A percentile compares a stretch with the other conserved stretches of the same genome.
Evolutionary conservation across 371 early-diverging fungal species (phyloP).

Genomic region (Mortierella sp.): DNA sequence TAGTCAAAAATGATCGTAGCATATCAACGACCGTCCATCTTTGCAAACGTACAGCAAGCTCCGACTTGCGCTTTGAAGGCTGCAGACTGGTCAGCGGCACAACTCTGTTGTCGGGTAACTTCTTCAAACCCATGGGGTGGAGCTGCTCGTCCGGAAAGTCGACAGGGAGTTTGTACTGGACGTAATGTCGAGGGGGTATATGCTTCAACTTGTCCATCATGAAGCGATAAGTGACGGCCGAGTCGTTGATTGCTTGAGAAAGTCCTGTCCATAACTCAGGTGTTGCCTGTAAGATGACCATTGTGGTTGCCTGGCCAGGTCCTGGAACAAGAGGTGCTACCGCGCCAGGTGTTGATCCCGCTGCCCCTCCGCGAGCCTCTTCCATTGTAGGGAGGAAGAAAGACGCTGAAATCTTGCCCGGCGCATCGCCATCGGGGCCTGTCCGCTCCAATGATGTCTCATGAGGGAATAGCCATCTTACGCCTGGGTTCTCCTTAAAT

Average conservation of each 20-base stretch:
- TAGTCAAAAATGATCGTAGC: background rate
- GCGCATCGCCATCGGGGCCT: conserved; percentile 23
- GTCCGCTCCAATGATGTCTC: conserved; percentile 47
- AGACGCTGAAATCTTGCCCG: conserved; percentile 43
- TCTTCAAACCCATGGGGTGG: conserved; percentile 29
- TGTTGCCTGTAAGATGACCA: conserved; percentile 48
- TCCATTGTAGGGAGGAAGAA: conserved; percentile 40
- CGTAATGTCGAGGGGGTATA: conserved; percentile 39
- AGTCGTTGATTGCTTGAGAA: conserved; percentile 37
- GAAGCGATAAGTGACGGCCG: conserved; percentile 36
- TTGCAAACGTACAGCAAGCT: conserved; percentile 17
- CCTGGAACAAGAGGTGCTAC: conserved; percentile 4
- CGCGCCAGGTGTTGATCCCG: conserved; percentile 4
- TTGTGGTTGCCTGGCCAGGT: conserved; percentile 40
- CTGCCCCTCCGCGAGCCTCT: conserved; percentile 10
- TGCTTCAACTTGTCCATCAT: conserved; percentile 56
- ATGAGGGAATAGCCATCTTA: conserved; percentile 51
- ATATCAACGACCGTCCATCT: background rate
- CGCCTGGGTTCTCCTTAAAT: conserved; percentile 51
- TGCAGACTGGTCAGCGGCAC: conserved; percentile 27
- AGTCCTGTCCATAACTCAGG: conserved; percentile 40
- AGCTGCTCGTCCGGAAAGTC: conserved; percentile 44
- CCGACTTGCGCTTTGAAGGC: conserved; percentile 33
- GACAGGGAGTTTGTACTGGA: conserved; percentile 45
- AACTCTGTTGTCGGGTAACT: conserved; percentile 34